These are phyloP conservation scores for Colletotrichum aenigma DNA, from an alignment of 2,329 filamentous ascomycete genomes.

Conservation along the genomic window DNA sequence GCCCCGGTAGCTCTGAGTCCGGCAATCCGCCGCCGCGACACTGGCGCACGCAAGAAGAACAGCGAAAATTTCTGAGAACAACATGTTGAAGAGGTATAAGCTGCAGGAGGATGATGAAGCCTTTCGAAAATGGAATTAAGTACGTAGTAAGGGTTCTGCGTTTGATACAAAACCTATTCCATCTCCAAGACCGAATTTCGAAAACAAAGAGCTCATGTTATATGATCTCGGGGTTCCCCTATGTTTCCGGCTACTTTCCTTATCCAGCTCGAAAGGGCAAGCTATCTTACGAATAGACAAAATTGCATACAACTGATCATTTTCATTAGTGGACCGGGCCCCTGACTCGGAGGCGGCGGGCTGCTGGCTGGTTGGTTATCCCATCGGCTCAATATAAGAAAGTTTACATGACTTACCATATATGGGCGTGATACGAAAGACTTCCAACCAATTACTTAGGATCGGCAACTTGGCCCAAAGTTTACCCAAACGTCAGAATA, in stretches of 20 bases:
- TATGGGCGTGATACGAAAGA: neutral
- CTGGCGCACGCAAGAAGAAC: neutral
- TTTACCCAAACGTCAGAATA: neutral
- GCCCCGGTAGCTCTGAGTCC: neutral
- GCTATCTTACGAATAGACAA: neutral
- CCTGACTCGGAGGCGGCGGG: neutral
- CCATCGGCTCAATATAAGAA: neutral
- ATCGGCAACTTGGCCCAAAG: neutral
- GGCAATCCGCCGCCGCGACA: neutral
- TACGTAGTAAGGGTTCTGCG: too few species aligned
- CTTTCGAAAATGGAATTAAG: too few species aligned
- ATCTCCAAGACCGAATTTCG: neutral
- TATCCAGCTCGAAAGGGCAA: neutral
- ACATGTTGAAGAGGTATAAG: neutral
- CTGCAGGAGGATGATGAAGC: rapidly evolving
- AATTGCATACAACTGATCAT: neutral
- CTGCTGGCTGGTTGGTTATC: neutral
- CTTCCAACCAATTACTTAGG: neutral
- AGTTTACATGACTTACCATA: neutral
- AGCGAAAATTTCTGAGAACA: neutral
- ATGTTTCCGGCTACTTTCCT: neutral
- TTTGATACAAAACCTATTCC: too few species aligned
- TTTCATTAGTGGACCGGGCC: neutral
- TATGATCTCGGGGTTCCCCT: neutral
- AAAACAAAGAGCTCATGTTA: neutral